Evolutionary conservation across 2,329 filamentous ascomycete species (phyloP).

Genomic region (Elsinoe ampelina): DNA sequence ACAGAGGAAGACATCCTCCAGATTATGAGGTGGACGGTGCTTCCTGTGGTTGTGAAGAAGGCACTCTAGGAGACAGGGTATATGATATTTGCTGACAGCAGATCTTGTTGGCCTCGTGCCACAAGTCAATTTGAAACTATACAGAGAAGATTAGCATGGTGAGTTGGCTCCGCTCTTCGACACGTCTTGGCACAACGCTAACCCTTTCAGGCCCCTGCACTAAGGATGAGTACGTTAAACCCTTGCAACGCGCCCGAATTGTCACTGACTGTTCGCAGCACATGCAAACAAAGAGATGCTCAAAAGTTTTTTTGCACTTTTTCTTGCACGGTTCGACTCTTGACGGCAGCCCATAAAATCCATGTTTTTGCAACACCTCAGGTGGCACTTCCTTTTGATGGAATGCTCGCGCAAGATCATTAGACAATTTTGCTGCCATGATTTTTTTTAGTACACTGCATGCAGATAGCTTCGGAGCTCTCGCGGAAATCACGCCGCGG

Average conservation of each 20-base stretch:
- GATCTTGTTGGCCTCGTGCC: slow-evolving; percentile 23
- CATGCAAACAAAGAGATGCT: slow-evolving; percentile 10
- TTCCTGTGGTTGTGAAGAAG: slow-evolving; percentile 14
- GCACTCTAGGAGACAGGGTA: neutral
- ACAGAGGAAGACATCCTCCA: too few species aligned
- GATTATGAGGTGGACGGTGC: too few species aligned
- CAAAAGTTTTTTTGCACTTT: slow-evolving; percentile 6
- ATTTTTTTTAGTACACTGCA: too few species aligned
- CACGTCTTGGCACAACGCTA: too few species aligned
- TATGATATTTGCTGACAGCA: neutral
- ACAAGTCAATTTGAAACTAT: slow-evolving; percentile 51
- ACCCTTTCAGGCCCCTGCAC: neutral
- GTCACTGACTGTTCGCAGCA: neutral
- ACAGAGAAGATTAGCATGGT: slow-evolving; percentile 44
- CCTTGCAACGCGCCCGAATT: neutral
- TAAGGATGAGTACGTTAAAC: slow-evolving; percentile 1
- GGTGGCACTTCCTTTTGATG: too few species aligned
- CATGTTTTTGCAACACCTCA: too few species aligned
- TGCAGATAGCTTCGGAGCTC: neutral
- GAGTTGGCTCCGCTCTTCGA: too few species aligned
- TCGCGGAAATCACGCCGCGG: neutral
- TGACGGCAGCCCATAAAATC: too few species aligned
- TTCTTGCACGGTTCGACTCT: neutral
- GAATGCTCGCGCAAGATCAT: too few species aligned
- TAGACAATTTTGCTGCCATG: too few species aligned